phyloP scores from a whole-genome alignment of 2,329 filamentous ascomycete species.

The Colletotrichum tofieldiae region DNA sequence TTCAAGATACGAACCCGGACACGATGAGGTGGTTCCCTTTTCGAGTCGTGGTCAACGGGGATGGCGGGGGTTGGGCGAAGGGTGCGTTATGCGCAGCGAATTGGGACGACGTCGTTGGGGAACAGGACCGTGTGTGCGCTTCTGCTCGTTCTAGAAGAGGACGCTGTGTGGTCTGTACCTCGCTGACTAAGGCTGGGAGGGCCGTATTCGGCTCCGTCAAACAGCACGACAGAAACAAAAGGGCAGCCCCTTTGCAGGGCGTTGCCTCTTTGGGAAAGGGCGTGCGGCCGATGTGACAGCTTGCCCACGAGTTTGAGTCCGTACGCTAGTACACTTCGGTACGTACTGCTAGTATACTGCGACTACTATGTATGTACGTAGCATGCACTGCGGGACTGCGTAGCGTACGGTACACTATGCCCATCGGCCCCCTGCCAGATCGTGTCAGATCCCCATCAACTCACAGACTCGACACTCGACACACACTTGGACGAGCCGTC shows the following conservation, averaged over 20 bases:
- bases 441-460: constrained; percentile 14
- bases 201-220: constrained; percentile 10
- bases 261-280: constrained; percentile 24
- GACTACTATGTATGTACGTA: no score
- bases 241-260: constrained; percentile 13
- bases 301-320: no score
- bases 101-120: neutral
- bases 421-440: constrained; percentile 21
- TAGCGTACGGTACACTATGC: neutral
- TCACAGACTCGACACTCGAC: constrained; percentile 5
- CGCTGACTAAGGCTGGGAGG: neutral
- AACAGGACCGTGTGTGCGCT: neutral
- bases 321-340: no score
- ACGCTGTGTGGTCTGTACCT: no score
- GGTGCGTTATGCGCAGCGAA: neutral
- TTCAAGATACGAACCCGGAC: constrained; percentile 34
- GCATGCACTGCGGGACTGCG: no score
- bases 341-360: no score
- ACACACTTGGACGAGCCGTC: neutral
- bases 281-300: constrained; percentile 13
- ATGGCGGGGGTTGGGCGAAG: neutral
- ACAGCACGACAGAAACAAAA: neutral
- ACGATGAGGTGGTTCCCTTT: constrained; percentile 30
- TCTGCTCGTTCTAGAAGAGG: no score
- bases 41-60: constrained; percentile 20